Evolutionary conservation across 306 rosid genomes (phyloP), one percentile per base, ranked within the genome.

Genomic region (Gastrolobium villosum): DNA sequence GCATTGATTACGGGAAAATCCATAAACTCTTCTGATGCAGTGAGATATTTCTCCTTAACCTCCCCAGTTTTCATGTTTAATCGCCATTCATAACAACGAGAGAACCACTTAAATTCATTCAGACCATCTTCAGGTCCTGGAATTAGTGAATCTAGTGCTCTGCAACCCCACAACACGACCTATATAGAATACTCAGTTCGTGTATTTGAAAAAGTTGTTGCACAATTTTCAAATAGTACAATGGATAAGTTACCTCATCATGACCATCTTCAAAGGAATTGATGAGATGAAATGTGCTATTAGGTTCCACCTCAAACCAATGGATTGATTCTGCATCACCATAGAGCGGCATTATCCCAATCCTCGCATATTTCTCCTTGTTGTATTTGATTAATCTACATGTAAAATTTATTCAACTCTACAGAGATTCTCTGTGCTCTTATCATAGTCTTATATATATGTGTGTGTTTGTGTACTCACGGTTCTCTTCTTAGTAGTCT

Each of bases 111-210:
- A 11, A 55, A 75, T 45, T 85, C 71, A 34, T 81, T 65, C 2
- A n/a, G 41, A 69, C 89, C 81, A 14, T 5, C 57, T 6, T 84
- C 85, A 5, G 90, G 90, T 77, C 83, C 86, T 6, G 90, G 91
- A 78, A 90, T 74, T 36, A 90, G 6, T 31, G 93, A 81, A 26
- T 89, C 94, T 10, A 79, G 87, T 57, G 95, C 88, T 86, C 89
- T 91, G 78, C 93, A 91, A 2, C 91, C 98, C 86, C 95, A 67
- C 44, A 91, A 85, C 46, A 91, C 92, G 64, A 88, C 93, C 98
- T 93, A 20, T 20, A 20, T 84, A 70, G 54, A 3, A 49, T 75
- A 50, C 39, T 36, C 32, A 64, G 63, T 15, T 57, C 60, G 34
- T 41, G 40, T 50, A 56, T 65, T 3, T 48, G 44, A 36, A 7